phyloP scores from a whole-genome alignment of 371 early-diverging fungal species.

The Chytridium lagenaria region DNA sequence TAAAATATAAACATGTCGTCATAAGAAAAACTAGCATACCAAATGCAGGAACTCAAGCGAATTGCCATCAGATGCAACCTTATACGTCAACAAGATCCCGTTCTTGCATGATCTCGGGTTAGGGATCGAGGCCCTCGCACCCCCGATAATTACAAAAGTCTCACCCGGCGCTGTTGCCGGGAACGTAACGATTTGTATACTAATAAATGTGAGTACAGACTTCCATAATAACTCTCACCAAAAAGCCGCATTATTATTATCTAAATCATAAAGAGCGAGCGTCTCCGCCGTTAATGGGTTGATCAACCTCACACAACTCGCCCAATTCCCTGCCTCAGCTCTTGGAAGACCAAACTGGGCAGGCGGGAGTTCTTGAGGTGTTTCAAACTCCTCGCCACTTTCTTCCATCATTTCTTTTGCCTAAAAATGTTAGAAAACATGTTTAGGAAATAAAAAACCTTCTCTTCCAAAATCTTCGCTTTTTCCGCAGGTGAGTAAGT shows the following conservation, averaged over 20 bases:
- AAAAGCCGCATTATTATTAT: constrained; percentile 89
- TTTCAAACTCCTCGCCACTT: constrained; percentile 49
- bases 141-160: constrained; percentile 84
- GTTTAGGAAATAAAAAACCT: constrained; percentile 37
- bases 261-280: constrained; percentile 72
- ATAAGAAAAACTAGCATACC: constrained; percentile 35
- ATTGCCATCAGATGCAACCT: constrained; percentile 66
- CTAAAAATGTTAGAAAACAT: constrained; percentile 8
- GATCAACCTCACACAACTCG: constrained; percentile 81
- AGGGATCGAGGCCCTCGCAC: constrained; percentile 74
- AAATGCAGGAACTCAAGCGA: constrained; percentile 80
- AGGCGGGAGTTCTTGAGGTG: constrained; percentile 59
- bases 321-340: constrained; percentile 80
- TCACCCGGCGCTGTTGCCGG: constrained; percentile 58
- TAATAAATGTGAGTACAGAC: constrained; percentile 29
- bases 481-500: constrained; percentile 73
- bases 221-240: constrained; percentile 37
- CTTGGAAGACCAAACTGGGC: constrained; percentile 80
- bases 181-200: constrained; percentile 77
- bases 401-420: constrained; percentile 7
- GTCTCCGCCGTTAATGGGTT: constrained; percentile 85
- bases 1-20: background rate
- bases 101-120: constrained; percentile 72
- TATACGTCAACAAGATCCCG: constrained; percentile 80
- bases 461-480: constrained; percentile 58